A percentile compares a stretch with the other conserved stretches of the same genome.
These are phyloP conservation scores for maize (Zea mays) DNA, from an alignment of 176 grass and related monocot species.

Conservation along the genomic window DNA sequence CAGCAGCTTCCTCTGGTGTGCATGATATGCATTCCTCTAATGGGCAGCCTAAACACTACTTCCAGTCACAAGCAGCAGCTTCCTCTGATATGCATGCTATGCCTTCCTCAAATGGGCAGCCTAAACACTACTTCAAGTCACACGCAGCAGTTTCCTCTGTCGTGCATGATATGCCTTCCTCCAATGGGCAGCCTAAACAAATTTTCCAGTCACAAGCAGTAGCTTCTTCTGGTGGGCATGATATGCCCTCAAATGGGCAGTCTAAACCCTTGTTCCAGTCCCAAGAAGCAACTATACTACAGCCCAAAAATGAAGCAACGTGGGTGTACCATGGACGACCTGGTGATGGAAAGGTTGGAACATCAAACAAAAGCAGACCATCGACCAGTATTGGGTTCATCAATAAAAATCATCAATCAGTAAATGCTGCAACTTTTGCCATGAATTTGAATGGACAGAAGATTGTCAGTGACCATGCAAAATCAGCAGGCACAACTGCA, in stretches of 20 bases:
- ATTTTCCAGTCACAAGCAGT: conserved; percentile 58
- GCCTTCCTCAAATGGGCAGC: conserved; percentile 23
- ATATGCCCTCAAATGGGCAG: conserved; percentile 18
- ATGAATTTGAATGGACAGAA: conserved; percentile 47
- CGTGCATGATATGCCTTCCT: not conserved
- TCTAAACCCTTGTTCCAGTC: conserved; percentile 60
- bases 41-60: conserved; percentile 13
- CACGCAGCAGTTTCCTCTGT: not conserved
- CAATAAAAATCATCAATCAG: conserved; percentile 63
- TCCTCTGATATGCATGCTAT: conserved; percentile 39
- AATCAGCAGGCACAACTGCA: conserved; percentile 46
- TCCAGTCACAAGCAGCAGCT: conserved; percentile 6
- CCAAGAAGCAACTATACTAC: conserved; percentile 46
- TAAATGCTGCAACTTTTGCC: conserved; percentile 41
- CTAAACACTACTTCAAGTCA: not conserved
- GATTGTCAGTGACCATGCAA: conserved; percentile 51
- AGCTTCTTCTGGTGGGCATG: conserved; percentile 37
- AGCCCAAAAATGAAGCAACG: conserved; percentile 47
- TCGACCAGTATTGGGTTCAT: conserved; percentile 49
- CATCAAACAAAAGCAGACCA: conserved; percentile 44
- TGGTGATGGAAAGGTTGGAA: conserved; percentile 57
- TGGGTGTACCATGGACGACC: conserved; percentile 51
- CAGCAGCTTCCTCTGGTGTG: conserved; percentile 37
- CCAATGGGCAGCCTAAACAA: conserved; percentile 42
- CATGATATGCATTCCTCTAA: conserved; percentile 29